Evolutionary conservation across 495 filamentous ascomycete genomes (phyloP).

Genomic region (Aspergillus wentii): DNA sequence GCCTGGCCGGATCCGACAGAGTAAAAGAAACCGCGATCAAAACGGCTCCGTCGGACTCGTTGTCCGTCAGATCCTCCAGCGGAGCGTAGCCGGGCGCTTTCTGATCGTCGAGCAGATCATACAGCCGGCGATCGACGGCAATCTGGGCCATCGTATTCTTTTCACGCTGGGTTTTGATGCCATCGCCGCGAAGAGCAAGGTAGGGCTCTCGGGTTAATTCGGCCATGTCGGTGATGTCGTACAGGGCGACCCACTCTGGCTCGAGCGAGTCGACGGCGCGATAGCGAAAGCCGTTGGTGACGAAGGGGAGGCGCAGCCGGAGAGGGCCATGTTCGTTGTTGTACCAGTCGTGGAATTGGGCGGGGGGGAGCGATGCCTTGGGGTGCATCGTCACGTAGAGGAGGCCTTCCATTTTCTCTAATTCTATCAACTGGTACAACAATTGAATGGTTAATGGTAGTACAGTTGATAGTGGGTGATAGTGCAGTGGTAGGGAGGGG

Average conservation of each 20-base stretch:
- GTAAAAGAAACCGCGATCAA: constrained; percentile 57
- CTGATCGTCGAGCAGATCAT: constrained; percentile 54
- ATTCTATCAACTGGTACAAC: too few relatives aligned
- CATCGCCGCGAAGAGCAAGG: constrained; percentile 55
- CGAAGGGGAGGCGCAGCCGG: constrained; percentile 67
- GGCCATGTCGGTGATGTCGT: constrained; percentile 73
- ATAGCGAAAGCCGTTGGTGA: constrained; percentile 73
- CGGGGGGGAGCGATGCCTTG: constrained; percentile 51
- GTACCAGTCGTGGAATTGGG: constrained; percentile 86
- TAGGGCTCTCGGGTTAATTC: constrained; percentile 62
- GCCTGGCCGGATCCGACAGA: constrained; percentile 48
- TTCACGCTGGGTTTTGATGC: constrained; percentile 66
- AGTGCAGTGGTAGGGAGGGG: not conserved
- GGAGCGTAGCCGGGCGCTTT: constrained; percentile 48
- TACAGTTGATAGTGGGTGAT: not conserved
- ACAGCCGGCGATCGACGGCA: constrained; percentile 63
- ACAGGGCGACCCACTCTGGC: constrained; percentile 71
- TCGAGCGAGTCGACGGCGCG: constrained; percentile 53
- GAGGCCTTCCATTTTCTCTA: constrained; percentile 49
- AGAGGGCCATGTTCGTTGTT: constrained; percentile 83
- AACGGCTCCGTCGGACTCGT: constrained; percentile 55
- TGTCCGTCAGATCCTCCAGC: constrained; percentile 53
- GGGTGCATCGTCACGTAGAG: constrained; percentile 81
- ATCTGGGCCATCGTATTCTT: constrained; percentile 72
- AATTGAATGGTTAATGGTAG: too few relatives aligned